Conservation (phyloP, 129 eudicot species). For the carrot (Daucus carota) region DNA sequence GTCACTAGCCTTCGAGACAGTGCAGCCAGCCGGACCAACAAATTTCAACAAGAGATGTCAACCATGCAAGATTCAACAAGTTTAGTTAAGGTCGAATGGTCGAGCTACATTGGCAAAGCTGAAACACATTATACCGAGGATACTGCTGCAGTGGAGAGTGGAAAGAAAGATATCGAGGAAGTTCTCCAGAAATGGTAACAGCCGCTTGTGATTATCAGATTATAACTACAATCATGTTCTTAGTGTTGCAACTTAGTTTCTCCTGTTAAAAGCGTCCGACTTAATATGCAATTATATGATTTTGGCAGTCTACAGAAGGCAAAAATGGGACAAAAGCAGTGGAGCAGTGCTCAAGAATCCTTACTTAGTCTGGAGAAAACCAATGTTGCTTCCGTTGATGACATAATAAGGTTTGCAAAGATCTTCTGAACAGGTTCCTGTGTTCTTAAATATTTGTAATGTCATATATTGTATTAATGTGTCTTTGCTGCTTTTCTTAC, state of each 20-base stretch:
- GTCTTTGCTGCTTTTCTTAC: neutral
- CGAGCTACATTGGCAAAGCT: conserved; percentile 47
- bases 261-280: neutral
- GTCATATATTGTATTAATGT: neutral
- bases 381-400: conserved; percentile 73
- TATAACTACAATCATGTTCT: neutral
- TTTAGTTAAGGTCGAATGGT: conserved; percentile 59
- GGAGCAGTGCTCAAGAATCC: conserved; percentile 87
- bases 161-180: conserved; percentile 65
- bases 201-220: neutral
- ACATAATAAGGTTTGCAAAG: conserved; percentile 56
- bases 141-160: conserved; percentile 68
- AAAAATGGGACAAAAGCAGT: conserved; percentile 75
- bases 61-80: conserved; percentile 68
- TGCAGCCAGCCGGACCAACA: conserved; percentile 57
- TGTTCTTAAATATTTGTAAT: neutral
- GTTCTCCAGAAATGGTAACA: conserved; percentile 75
- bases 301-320: conserved; percentile 67
- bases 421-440: neutral
- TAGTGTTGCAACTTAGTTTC: neutral
- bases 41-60: conserved; percentile 76
- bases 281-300: neutral
- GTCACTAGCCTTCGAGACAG: conserved; percentile 68
- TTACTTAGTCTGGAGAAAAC: conserved; percentile 70
- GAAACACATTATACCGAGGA: conserved; percentile 75